A percentile compares a stretch with the other conserved stretches of the same genome.
These are phyloP conservation scores for Podila verticillata DNA, from an alignment of 192 early-diverging fungal species.

Conservation along the genomic window DNA sequence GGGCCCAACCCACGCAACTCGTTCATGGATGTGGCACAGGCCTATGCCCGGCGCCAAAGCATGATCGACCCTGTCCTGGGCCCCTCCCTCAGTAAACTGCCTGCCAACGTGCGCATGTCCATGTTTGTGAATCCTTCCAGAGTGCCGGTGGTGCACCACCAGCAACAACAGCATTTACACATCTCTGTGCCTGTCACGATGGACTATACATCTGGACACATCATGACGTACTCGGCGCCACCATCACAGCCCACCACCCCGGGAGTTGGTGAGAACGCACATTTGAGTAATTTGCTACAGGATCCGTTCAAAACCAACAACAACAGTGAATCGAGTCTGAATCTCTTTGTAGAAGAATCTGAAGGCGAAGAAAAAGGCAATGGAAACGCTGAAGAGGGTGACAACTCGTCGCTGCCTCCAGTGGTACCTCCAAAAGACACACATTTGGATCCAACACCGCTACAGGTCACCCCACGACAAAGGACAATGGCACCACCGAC, in stretches of 20 bases:
- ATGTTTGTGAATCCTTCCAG: not conserved
- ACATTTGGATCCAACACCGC: not conserved
- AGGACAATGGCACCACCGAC: not conserved
- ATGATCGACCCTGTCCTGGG: not conserved
- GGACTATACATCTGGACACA: not conserved
- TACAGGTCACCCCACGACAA: not conserved
- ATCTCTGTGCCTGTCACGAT: not conserved
- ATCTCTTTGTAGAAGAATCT: not conserved
- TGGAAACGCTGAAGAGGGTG: too few species aligned
- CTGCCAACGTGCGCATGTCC: not conserved
- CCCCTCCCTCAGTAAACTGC: not conserved
- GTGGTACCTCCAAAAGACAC: too few species aligned
- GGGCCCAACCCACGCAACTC: slow-evolving; percentile 8
- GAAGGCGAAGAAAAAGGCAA: not conserved
- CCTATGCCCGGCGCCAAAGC: slow-evolving; percentile 19
- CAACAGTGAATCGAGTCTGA: slow-evolving; percentile 14
- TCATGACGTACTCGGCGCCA: not conserved
- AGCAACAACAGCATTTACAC: not conserved
- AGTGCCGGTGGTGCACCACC: not conserved
- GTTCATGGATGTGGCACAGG: slow-evolving; percentile 21
- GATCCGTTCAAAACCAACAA: slow-evolving; percentile 40
- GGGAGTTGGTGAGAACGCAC: too few species aligned
- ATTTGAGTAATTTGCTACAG: not conserved
- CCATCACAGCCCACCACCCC: not conserved
- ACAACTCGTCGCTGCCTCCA: too few species aligned